Base-by-base conservation (phyloP, 129 eudicot genomes). In the Ambrosia trifida region DNA sequence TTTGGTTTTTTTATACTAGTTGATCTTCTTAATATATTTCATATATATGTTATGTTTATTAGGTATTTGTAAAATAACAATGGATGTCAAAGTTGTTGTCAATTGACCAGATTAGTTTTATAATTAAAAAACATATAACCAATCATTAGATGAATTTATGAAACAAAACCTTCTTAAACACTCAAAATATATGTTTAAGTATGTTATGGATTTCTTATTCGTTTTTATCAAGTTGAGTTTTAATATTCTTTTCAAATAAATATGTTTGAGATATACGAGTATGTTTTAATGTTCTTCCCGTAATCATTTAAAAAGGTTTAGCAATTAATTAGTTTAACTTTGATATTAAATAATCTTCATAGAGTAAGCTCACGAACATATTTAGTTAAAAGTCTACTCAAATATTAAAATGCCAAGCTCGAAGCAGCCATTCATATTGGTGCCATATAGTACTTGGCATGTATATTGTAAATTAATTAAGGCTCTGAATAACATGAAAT, bases 321-420 rank as follows among this genome's bases (percentile, higher is more conserved):
- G 8, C 14, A 51, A 36, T 32, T 19, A 70, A 38, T 56, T 56
- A 28, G 11, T 14, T 35, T 3, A 70, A 46, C 19, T 17, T 0
- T 44, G 11, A 45, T 57, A 31, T 40, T 16, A 66, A 75, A 56
- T 56, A 54, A 67, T 56, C 68, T 76, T 30, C 17, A 57, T 43
- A 67, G 51, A 18, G 66, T 17, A 54, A 41, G 67, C 56, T 66
- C 8, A 11, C 6, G 12, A 66, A 54, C 36, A 51, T 51, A 64
- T 58, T 74, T 74, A 41, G 31, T 56, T 36, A 76, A 57, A 43
- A 74, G 72, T 66, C 60, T 57, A 33, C 60, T 56, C 28, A 40
- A 18, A 38, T 76, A 67, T 18, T 57, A 76, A 66, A 66, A 16
- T 57, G 68, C 13, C 74, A 76, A 31, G 60, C 51, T 33, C 60